Conservation (phyloP, 2,329 filamentous ascomycete genomes). For the Monilinia fructicola region DNA sequence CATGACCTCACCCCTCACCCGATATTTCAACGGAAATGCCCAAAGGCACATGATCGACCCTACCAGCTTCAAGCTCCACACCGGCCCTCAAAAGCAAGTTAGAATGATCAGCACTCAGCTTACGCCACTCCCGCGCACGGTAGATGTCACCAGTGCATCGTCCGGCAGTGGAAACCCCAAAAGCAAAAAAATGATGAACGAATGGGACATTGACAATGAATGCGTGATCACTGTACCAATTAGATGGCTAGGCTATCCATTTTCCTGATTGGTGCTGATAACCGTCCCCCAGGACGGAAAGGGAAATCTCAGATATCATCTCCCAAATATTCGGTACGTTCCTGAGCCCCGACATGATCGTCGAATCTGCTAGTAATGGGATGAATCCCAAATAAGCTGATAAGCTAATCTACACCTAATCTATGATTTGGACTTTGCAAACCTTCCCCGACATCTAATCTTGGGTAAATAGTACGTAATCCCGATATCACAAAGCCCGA, state of each 20-base stretch:
- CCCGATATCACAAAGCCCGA: not conserved
- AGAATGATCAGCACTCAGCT: not conserved
- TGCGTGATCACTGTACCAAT: not conserved
- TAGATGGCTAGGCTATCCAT: not conserved
- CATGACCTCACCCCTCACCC: not conserved
- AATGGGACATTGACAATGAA: not conserved
- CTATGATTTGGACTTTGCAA: not conserved
- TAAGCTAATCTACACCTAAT: not conserved
- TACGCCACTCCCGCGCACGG: not conserved
- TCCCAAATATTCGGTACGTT: conserved; percentile 1
- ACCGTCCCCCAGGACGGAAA: not conserved
- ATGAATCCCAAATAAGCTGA: not conserved
- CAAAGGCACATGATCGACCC: not conserved
- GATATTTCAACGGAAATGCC: not conserved
- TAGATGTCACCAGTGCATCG: not conserved
- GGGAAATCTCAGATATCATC: not conserved
- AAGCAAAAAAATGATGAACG: not conserved
- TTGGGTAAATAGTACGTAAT: not conserved
- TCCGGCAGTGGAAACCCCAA: not conserved
- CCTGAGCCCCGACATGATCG: not conserved
- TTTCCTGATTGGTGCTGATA: not conserved
- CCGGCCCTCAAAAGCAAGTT: not conserved
- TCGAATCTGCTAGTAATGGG: not conserved
- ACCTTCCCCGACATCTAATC: not conserved
- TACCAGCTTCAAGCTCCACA: not conserved